Percentiles rank a stretch among this genome's conserved stretches.
Conservation (phyloP, 257 asterid species). For the Striga asiatica region DNA sequence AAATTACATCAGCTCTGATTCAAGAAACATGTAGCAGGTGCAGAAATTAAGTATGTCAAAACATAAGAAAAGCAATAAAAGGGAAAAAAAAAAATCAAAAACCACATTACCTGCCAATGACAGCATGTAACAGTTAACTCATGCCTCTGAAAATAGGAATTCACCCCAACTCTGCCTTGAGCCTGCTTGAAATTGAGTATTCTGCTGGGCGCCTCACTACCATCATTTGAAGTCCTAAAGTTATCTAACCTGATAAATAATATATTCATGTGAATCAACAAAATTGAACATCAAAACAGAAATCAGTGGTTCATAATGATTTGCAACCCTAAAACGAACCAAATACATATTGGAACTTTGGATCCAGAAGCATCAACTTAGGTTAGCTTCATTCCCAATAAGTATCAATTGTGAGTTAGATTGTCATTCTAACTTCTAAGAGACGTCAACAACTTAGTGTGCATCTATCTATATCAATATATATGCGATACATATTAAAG, state of each 20-base stretch:
- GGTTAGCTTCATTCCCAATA: neutral
- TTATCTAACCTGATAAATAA: constrained; percentile 40
- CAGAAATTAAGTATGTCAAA: constrained; percentile 2
- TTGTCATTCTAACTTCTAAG: neutral
- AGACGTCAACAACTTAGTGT: neutral
- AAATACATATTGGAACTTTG: neutral
- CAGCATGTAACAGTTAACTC: constrained; percentile 66
- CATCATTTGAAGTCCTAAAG: constrained; percentile 31
- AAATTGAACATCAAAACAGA: no score
- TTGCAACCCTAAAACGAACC: neutral
- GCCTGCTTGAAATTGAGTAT: constrained; percentile 32
- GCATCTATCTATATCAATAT: neutral
- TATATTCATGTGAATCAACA: constrained; percentile 6
- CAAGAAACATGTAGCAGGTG: constrained; percentile 9
- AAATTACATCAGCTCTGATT: constrained; percentile 12
- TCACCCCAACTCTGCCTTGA: constrained; percentile 53
- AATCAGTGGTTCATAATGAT: neutral
- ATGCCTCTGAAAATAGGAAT: constrained; percentile 70
- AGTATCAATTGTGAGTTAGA: neutral
- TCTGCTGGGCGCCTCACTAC: constrained; percentile 26
- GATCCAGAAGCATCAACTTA: neutral
- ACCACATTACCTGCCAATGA: constrained; percentile 87
- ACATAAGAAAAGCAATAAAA: neutral
- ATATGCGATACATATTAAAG: neutral
- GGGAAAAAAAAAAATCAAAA: neutral